Conservation (phyloP, 306 rosid species). For the Erythrophleum fordii region DNA sequence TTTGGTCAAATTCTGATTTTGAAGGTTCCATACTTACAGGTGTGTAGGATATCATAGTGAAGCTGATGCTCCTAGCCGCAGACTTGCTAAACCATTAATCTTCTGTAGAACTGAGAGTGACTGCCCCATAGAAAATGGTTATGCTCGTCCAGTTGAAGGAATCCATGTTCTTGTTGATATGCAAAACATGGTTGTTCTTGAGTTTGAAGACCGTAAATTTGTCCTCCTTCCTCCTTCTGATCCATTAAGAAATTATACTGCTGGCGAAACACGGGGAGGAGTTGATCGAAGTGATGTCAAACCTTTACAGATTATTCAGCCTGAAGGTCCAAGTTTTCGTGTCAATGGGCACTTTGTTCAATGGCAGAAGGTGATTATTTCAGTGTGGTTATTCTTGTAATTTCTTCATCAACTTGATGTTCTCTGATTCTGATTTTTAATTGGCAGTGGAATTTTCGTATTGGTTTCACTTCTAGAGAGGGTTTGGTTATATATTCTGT, state of each 20-base stretch:
- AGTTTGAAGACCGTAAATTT: conserved; percentile 80
- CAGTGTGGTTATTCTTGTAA: conserved; percentile 20
- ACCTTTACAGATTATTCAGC: conserved; percentile 72
- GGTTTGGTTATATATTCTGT: conserved; percentile 75
- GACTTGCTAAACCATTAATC: conserved; percentile 83
- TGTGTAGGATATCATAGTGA: conserved; percentile 81
- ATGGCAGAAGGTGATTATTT: conserved; percentile 72
- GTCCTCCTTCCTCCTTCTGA: conserved; percentile 84
- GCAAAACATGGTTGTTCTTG: conserved; percentile 82
- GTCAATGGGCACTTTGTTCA: conserved; percentile 72
- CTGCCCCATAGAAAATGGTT: conserved; percentile 87
- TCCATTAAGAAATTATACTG: conserved; percentile 74
- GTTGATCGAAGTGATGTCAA: conserved; percentile 88
- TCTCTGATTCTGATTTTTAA: conserved; percentile 23
- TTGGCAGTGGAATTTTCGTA: conserved; percentile 84
- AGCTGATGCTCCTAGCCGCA: conserved; percentile 83
- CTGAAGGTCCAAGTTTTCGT: conserved; percentile 89
- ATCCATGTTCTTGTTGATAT: conserved; percentile 85
- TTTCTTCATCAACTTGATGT: conserved; percentile 12
- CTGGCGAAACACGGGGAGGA: conserved; percentile 82
- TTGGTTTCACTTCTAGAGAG: conserved; percentile 81
- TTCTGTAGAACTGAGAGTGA: conserved; percentile 90
- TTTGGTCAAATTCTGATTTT: conserved; percentile 25
- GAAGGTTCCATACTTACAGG: conserved; percentile 48
- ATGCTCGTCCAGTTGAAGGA: conserved; percentile 91